Evolutionary conservation across 257 asterid species (phyloP), one percentile per base, ranked within the genome.

Genomic region (Solanum pennellii): DNA sequence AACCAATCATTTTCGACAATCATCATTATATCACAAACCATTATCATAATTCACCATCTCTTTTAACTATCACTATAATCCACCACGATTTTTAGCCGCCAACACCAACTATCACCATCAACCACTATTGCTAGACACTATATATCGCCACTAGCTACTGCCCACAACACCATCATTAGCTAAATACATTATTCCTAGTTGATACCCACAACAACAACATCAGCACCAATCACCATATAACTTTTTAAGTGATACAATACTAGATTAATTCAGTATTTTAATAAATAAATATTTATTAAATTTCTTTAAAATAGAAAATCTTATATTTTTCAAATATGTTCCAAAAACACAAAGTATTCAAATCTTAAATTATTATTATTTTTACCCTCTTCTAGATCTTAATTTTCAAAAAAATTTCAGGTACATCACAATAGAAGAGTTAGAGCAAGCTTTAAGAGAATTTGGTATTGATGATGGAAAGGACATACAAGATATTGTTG

Each of bases 381-480:
- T 31, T 20, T 1, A 73, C 45, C n/a, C 27, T 79, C 41, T 25
- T 3, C 5, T 44, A 4, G 5, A 27, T 25, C 25, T 2, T 25
- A 77, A 23, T 29, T 27, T 21, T 31, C 12, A 69, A 16, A 13
- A 56, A n/a, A n/a, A n/a, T n/a, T 9, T 39, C 92, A 95, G 99
- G 90, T 95, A 83, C 87, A 94, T 96, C 62, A 96, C 99, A 25
- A 87, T 91, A 66, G 99, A 94, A 89, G 98, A 95, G 83, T 92
- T 96, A 52, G 98, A 93, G 89, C 99, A 96, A 85, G 98, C 98
- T 82, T 94, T 95, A 20, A 88, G 92, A 31, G 97, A 96, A 60
- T 94, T 91, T 75, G 99, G 98, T 74, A 94, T 95, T 94, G 92
- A 86, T 15, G 94, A 94, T 33, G 98, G 90, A 29, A 91, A 91